Conservation (phyloP, 192 early-diverging fungal species). For the Lunasporangiospora selenospora region DNA sequence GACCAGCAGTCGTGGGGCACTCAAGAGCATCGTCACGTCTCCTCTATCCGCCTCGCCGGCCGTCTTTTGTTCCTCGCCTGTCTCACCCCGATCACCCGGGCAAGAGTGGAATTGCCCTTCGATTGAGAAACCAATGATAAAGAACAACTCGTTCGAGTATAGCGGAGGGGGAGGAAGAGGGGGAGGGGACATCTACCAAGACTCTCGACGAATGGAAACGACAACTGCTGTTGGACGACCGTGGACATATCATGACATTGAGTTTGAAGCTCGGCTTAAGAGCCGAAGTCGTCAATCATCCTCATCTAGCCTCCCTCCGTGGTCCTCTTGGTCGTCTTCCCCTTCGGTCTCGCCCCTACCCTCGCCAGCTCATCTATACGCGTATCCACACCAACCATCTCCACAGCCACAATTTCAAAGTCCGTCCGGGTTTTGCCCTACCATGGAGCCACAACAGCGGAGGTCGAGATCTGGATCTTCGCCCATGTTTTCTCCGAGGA, state of each 20-base stretch:
- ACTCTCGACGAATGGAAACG: constrained; percentile 9
- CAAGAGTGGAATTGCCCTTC: background rate
- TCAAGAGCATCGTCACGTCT: constrained; percentile 5
- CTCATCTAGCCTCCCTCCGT: background rate
- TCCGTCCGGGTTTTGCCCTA: background rate
- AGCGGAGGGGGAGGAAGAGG: too few relatives aligned
- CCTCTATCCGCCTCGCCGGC: too few relatives aligned
- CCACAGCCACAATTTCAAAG: constrained; percentile 4
- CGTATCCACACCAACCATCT: background rate
- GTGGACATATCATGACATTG: constrained; percentile 39
- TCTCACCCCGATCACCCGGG: background rate
- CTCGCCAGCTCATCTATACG: background rate
- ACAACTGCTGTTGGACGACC: too few relatives aligned
- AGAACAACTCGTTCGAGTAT: too few relatives aligned
- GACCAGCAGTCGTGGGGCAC: too few relatives aligned
- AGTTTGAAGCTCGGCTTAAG: constrained; percentile 28
- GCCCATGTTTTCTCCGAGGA: too few relatives aligned
- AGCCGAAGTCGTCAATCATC: constrained; percentile 35
- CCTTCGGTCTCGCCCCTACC: background rate
- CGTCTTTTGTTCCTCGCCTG: background rate
- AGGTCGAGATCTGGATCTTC: background rate
- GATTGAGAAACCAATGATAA: background rate
- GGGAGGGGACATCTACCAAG: too few relatives aligned
- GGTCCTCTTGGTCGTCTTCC: background rate
- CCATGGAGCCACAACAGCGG: too few relatives aligned